Percentiles rank a stretch among this genome's conserved stretches.
These are phyloP conservation scores for Madurella mycetomatis DNA, from an alignment of 2,329 filamentous ascomycete species.

Conservation along the genomic window DNA sequence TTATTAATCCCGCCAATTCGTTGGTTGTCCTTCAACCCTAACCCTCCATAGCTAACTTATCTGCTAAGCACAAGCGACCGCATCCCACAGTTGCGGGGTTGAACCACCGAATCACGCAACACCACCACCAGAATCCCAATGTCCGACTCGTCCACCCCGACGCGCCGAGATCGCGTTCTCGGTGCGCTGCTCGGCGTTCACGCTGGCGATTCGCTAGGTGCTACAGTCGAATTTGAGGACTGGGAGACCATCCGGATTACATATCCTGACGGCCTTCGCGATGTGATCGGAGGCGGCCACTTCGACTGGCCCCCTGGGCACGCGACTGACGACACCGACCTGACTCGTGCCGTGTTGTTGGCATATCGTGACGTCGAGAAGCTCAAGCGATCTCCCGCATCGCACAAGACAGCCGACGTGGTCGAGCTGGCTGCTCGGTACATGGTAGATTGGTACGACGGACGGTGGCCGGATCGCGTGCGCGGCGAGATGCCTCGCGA, in stretches of 20 bases:
- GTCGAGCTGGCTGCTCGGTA: constrained; percentile 34
- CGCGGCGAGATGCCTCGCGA: constrained; percentile 34
- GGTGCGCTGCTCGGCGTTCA: constrained; percentile 45
- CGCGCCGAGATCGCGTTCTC: constrained; percentile 29
- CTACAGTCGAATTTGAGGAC: constrained; percentile 40
- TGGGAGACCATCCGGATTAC: constrained; percentile 31
- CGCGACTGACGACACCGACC: constrained; percentile 46
- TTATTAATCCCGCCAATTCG: no score
- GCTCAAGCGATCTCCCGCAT: background rate
- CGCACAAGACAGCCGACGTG: constrained; percentile 25
- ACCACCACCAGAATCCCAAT: background rate
- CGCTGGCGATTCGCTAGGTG: constrained; percentile 44
- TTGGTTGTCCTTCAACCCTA: background rate
- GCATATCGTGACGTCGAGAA: constrained; percentile 34
- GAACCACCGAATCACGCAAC: no score
- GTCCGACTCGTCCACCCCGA: background rate
- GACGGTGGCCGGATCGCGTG: constrained; percentile 40
- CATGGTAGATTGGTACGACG: constrained; percentile 40
- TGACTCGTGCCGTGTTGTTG: constrained; percentile 43
- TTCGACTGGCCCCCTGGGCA: constrained; percentile 41
- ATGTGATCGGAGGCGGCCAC: constrained; percentile 42
- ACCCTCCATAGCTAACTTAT: background rate
- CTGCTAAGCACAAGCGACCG: background rate
- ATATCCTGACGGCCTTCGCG: constrained; percentile 37
- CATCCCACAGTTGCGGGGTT: no score